Evolutionary conservation across 495 filamentous ascomycete genomes (phyloP), one percentile per base, ranked within the genome.

Genomic region (Penicillium canescens): DNA sequence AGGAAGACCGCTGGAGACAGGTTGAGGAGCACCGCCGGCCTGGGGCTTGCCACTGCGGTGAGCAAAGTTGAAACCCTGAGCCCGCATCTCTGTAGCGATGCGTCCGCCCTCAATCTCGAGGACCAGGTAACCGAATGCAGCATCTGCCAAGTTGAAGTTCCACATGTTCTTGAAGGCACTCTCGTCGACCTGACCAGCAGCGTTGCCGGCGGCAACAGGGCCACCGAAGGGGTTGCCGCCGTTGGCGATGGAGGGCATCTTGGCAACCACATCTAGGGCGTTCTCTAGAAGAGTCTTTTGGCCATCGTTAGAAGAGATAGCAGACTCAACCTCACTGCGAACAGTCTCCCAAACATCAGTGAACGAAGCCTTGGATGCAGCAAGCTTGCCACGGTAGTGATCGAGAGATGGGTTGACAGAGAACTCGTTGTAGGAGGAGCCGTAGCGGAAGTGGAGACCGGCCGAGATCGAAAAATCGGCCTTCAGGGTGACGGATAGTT

Each of bases 131-230:
- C 94, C 94, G 67, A 96, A 99, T 11, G 94, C 95, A 34, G 94
- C 94, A 75, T 99, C 94, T 18, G 94, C 94, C 44, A 99, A 73
- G 69, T 99, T 99, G 76, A 99, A 99, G 74, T 99, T 99, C 94
- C 94, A 99, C 95, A 98, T 98, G 63, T 99, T 99, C 79, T 99
- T 99, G 79, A 99, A 99, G 0, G 94, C 94, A 57, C 92, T 96
- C 75, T 99, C 94, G 62, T 99, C 94, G 16, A 99, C 91, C 61
- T 95, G 91, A 16, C 94, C 93, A 55, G 86, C 86, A 20, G 83
- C 84, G 57, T 80, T 82, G 43, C 81, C 81, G 14, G 87, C 86
- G n/a, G 85, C 82, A 54, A 85, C 80, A 11, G 89, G 87, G 8
- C 94, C 94, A 51, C 95, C 94, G 64, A 98, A 98, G 0, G 95